phyloP scores from a whole-genome alignment of 2,329 filamentous ascomycete species.

The Botryotinia convoluta region DNA sequence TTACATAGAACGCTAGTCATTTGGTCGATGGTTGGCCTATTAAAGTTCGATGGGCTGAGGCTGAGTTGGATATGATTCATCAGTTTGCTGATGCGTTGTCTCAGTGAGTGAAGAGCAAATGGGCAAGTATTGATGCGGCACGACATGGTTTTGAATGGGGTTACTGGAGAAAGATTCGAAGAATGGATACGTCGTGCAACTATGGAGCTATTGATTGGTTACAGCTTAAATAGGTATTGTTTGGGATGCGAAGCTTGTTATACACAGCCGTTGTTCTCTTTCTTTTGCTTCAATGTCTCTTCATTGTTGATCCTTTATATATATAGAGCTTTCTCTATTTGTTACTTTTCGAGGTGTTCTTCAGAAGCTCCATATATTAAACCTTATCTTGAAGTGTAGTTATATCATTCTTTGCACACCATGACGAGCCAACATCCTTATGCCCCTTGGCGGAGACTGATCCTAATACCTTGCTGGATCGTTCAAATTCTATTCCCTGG shows the following conservation, averaged over 20 bases:
- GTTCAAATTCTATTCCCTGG: slow-evolving; percentile 7
- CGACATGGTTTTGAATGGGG: not conserved
- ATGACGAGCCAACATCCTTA: slow-evolving; percentile 18
- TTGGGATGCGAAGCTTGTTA: not conserved
- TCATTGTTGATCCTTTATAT: not conserved
- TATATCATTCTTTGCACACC: not conserved
- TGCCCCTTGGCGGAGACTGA: slow-evolving; percentile 16
- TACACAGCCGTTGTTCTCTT: not conserved
- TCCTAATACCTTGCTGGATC: slow-evolving; percentile 18
- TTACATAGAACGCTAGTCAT: not conserved
- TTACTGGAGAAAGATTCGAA: not conserved
- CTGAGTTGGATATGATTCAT: slow-evolving; percentile 6
- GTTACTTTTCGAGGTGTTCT: not conserved
- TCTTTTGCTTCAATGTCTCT: not conserved
- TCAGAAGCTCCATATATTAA: not conserved
- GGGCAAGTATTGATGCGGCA: not conserved
- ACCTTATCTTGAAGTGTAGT: not conserved
- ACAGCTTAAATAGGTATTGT: not conserved
- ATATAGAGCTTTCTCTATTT: not conserved
- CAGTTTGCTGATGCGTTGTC: slow-evolving; percentile 13
- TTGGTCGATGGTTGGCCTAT: not conserved
- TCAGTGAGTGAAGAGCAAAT: not conserved
- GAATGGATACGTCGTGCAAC: not conserved
- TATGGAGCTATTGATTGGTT: not conserved
- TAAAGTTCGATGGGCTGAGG: not conserved